Percentiles rank a stretch among this genome's conserved stretches.
Conservation (phyloP, 768 basidiomycete species). For the Rhizopogon vulgaris region DNA sequence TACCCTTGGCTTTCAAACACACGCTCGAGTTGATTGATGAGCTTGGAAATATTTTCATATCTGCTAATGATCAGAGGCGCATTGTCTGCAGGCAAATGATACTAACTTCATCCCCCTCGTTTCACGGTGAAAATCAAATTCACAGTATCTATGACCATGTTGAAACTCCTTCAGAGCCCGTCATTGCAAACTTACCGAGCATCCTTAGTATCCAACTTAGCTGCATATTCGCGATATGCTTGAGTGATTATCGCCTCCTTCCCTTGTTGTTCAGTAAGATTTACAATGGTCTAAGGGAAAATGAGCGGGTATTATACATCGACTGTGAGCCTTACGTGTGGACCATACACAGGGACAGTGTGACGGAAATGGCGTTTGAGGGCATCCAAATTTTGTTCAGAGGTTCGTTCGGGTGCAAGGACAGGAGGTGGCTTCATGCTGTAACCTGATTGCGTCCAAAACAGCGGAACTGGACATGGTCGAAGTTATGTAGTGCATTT, state of each 20-base stretch:
- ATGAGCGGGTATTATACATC: conserved; percentile 3
- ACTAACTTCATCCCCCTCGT: conserved; percentile 89
- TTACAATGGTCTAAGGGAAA: conserved; percentile 61
- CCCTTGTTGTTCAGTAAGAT: conserved; percentile 86
- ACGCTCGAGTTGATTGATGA: conserved; percentile 64
- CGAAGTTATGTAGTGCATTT: conserved; percentile 2
- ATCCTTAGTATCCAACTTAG: conserved; percentile 49
- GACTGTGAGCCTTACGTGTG: conserved; percentile 48
- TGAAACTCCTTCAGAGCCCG: background rate
- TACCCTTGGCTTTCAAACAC: conserved; percentile 80
- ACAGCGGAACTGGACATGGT: conserved; percentile 66
- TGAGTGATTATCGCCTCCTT: conserved; percentile 78
- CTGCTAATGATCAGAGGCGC: conserved; percentile 28
- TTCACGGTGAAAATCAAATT: conserved; percentile 92
- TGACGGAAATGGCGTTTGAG: conserved; percentile 70
- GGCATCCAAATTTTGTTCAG: conserved; percentile 62
- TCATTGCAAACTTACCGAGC: conserved; percentile 39
- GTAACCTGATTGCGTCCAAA: conserved; percentile 87
- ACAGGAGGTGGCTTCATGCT: conserved; percentile 84
- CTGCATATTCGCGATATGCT: conserved; percentile 68
- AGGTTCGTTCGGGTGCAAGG: conserved; percentile 67
- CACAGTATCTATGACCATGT: conserved; percentile 49
- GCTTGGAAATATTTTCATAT: conserved; percentile 85
- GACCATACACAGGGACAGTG: conserved; percentile 65
- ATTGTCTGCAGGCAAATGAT: background rate